Conservation (phyloP, 257 asterid genomes). For the Jacaranda mimosifolia region DNA sequence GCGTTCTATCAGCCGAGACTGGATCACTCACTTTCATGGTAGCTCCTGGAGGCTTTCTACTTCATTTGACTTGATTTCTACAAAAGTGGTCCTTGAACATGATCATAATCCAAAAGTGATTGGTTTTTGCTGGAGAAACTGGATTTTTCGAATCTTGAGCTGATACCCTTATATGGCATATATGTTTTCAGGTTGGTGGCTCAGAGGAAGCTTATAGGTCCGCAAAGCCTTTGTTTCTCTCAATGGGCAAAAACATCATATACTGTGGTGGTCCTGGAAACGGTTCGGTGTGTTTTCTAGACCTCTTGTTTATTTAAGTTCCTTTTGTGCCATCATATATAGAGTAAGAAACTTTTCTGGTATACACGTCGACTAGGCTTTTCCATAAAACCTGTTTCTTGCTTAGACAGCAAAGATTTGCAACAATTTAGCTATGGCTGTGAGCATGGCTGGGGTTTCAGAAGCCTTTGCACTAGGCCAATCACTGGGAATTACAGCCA, state of each 20-base stretch:
- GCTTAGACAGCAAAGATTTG: constrained; percentile 88
- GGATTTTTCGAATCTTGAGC: constrained; percentile 24
- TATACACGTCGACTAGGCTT: constrained; percentile 2
- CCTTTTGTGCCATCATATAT: no score
- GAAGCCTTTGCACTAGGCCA: constrained; percentile 96
- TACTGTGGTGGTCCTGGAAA: constrained; percentile 99
- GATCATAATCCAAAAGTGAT: background rate
- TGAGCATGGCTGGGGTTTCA: constrained; percentile 96
- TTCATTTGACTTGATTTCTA: background rate
- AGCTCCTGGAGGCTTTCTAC: constrained; percentile 26
- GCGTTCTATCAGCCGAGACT: constrained; percentile 84
- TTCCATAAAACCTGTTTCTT: constrained; percentile 5
- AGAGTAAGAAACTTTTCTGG: background rate
- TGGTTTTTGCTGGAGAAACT: constrained; percentile 9
- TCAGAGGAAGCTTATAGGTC: constrained; percentile 73
- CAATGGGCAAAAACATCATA: constrained; percentile 89
- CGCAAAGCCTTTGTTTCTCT: constrained; percentile 78
- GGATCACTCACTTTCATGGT: constrained; percentile 99
- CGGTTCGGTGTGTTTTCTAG: constrained; percentile 74
- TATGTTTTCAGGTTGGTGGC: constrained; percentile 81
- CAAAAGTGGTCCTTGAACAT: background rate
- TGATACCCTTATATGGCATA: constrained; percentile 31
- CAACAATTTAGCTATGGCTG: constrained; percentile 96
- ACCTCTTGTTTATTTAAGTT: constrained; percentile 16
- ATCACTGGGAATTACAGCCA: constrained; percentile 74